Percentiles rank a stretch among this genome's conserved stretches.
These are phyloP conservation scores for Suhomyces canberraensis DNA, from an alignment of 805 yeast genomes.

Conservation along the genomic window DNA sequence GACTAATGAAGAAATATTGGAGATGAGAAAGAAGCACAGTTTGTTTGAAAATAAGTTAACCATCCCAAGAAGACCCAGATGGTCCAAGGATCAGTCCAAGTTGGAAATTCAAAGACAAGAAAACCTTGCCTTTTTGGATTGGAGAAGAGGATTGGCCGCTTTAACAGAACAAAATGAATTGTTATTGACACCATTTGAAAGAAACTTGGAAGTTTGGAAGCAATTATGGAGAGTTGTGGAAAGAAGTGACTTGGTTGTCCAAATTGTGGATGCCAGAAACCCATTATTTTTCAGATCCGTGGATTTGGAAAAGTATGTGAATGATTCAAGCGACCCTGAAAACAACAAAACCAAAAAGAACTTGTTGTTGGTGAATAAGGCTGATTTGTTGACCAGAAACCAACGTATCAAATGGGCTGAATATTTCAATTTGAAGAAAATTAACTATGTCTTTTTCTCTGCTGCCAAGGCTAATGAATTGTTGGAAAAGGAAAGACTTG, in stretches of 20 bases:
- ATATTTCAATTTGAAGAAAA: constrained; percentile 65
- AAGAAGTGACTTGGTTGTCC: constrained; percentile 89
- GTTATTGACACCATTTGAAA: constrained; percentile 90
- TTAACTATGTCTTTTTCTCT: constrained; percentile 86
- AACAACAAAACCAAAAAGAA: constrained; percentile 57
- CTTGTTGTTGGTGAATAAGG: constrained; percentile 84
- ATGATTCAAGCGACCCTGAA: constrained; percentile 60
- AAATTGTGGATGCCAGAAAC: constrained; percentile 95
- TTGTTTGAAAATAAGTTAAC: constrained; percentile 68
- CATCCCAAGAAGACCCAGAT: constrained; percentile 89
- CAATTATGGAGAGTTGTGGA: constrained; percentile 98
- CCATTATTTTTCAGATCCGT: constrained; percentile 86
- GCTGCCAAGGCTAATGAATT: constrained; percentile 81
- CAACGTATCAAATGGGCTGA: constrained; percentile 89
- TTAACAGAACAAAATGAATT: constrained; percentile 83
- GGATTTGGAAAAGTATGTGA: constrained; percentile 82
- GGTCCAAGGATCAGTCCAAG: constrained; percentile 73
- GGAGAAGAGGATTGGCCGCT: constrained; percentile 89
- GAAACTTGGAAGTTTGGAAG: constrained; percentile 97
- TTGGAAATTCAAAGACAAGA: constrained; percentile 81
- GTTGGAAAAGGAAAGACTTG: constrained; percentile 59
- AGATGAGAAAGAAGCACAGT: constrained; percentile 58
- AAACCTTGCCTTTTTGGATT: constrained; percentile 83
- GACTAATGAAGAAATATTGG: constrained; percentile 62
- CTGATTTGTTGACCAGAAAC: constrained; percentile 74